phyloP scores from a whole-genome alignment of 2,329 filamentous ascomycete genomes.

The Tolypocladium cylindrosporum region DNA sequence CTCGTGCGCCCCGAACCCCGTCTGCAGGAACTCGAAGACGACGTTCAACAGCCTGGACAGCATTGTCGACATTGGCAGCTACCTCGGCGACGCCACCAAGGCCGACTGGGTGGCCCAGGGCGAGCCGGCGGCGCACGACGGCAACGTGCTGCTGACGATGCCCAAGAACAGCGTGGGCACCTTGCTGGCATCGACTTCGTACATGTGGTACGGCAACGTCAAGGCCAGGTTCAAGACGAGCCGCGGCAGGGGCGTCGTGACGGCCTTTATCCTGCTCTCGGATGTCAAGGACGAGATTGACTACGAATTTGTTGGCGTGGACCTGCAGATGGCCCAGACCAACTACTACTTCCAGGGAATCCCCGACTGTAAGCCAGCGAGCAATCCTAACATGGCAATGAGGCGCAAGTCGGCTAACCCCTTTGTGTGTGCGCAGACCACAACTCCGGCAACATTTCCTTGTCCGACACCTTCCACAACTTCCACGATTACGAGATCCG shows the following conservation, averaged over 20 bases:
- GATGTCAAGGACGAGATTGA: conserved; percentile 98
- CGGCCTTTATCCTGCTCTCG: conserved; percentile 88
- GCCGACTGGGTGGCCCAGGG: conserved; percentile 88
- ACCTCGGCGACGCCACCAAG: conserved; percentile 71
- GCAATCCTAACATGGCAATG: not conserved
- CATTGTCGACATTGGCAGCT: conserved; percentile 64
- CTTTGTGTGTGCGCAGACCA: conserved; percentile 42
- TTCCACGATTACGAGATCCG: conserved; percentile 88
- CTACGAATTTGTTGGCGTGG: conserved; percentile 83
- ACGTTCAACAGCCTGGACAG: conserved; percentile 61
- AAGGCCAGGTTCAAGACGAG: conserved; percentile 77
- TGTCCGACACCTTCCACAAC: conserved; percentile 62
- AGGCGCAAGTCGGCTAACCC: conserved; percentile 1
- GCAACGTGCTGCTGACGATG: conserved; percentile 80
- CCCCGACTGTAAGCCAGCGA: conserved; percentile 60
- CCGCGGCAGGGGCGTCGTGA: conserved; percentile 82
- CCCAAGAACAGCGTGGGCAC: conserved; percentile 76
- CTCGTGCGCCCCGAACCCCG: conserved; percentile 74
- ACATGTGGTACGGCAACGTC: conserved; percentile 96
- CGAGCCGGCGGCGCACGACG: conserved; percentile 55
- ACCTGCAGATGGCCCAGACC: conserved; percentile 70
- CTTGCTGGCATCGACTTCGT: conserved; percentile 70
- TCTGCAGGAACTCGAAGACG: conserved; percentile 68
- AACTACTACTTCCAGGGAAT: conserved; percentile 98
- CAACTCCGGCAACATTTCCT: conserved; percentile 62